phyloP scores from a whole-genome alignment of 2,329 filamentous ascomycete species.

The Arthrobotrys pseudoclavata region DNA sequence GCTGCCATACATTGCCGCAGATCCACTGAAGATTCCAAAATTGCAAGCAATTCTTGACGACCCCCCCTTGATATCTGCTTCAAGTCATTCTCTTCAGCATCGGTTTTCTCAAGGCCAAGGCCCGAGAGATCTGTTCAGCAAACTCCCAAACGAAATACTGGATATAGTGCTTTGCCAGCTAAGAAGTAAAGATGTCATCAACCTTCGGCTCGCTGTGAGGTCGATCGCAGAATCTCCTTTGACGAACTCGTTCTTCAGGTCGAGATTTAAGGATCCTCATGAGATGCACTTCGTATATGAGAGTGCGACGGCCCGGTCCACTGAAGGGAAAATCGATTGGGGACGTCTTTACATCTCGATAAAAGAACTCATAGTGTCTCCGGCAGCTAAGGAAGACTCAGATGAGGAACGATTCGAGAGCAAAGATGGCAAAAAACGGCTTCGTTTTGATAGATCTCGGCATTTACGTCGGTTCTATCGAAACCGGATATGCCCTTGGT shows the following conservation, averaged over 20 bases:
- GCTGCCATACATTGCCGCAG: constrained; percentile 53
- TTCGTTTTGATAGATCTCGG: constrained; percentile 37
- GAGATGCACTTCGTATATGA: constrained; percentile 59
- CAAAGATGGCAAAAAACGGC: constrained; percentile 43
- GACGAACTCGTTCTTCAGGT: constrained; percentile 59
- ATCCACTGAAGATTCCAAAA: constrained; percentile 44
- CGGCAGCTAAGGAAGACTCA: constrained; percentile 41
- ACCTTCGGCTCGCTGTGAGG: constrained; percentile 51
- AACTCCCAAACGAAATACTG: constrained; percentile 55
- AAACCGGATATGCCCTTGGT: constrained; percentile 53
- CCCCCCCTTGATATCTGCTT: constrained; percentile 48
- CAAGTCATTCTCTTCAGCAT: constrained; percentile 32
- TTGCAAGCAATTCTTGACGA: constrained; percentile 47
- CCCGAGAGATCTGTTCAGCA: constrained; percentile 52
- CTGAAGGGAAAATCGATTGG: constrained; percentile 56
- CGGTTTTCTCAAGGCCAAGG: constrained; percentile 43
- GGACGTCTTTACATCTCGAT: constrained; percentile 47
- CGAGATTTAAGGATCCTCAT: constrained; percentile 57
- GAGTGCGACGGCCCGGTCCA: constrained; percentile 41
- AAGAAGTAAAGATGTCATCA: constrained; percentile 46
- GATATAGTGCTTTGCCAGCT: constrained; percentile 57
- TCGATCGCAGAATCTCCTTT: constrained; percentile 56
- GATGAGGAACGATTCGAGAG: constrained; percentile 31
- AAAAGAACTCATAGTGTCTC: constrained; percentile 45
- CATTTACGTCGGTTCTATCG: constrained; percentile 54